Evolutionary conservation across 306 rosid species (phyloP).

Genomic region (Fagus sylvatica): DNA sequence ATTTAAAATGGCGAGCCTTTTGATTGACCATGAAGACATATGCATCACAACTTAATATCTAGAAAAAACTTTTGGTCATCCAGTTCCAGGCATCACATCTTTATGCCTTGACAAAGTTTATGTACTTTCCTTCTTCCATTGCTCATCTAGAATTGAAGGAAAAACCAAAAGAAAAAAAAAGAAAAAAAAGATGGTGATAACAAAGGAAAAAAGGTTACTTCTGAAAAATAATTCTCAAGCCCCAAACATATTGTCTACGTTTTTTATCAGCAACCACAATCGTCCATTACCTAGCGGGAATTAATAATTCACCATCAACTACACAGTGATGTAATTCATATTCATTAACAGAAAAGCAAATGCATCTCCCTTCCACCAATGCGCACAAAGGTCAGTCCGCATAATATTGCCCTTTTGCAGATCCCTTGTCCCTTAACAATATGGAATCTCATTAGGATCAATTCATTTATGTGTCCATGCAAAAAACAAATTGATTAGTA

Average conservation of each 20-base stretch:
- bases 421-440: slow-evolving; percentile 8
- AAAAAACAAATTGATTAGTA: slow-evolving; percentile 53
- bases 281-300: background rate
- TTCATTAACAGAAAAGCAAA: slow-evolving; percentile 12
- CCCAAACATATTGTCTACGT: background rate
- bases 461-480: slow-evolving; percentile 1
- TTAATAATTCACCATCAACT: background rate
- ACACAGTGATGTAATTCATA: background rate
- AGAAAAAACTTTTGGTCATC: no score
- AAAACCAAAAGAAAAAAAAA: no score
- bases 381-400: slow-evolving; percentile 10
- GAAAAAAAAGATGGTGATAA: background rate
- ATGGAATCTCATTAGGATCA: slow-evolving; percentile 38
- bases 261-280: background rate
- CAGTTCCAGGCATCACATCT: background rate
- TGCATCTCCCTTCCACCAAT: slow-evolving; percentile 25
- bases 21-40: no score
- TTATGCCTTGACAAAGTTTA: background rate
- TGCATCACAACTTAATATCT: no score
- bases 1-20: no score
- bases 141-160: background rate
- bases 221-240: background rate
- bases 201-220: background rate
- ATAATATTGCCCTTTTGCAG: slow-evolving; percentile 24
- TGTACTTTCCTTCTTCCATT: background rate